phyloP scores from a whole-genome alignment of 2,329 filamentous ascomycete genomes.

The Trichoderma sp. region DNA sequence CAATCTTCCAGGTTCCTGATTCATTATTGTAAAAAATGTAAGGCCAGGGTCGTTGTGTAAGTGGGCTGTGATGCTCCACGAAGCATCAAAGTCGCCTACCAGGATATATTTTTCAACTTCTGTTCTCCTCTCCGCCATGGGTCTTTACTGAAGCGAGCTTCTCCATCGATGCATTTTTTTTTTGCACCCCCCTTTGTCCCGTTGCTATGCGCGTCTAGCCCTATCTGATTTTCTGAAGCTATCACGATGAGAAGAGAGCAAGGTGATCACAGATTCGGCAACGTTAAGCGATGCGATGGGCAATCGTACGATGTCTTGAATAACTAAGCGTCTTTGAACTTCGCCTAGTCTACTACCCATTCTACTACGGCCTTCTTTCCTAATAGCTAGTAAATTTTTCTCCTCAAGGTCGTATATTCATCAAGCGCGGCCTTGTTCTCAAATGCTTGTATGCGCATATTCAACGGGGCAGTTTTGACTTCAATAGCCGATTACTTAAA shows the following conservation, averaged over 20 bases:
- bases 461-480: too few species aligned
- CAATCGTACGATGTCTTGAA: neutral
- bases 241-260: neutral
- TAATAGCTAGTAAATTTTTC: neutral
- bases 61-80: neutral
- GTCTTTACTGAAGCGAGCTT: neutral
- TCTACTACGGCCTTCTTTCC: neutral
- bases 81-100: neutral
- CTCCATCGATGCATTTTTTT: neutral
- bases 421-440: too few species aligned
- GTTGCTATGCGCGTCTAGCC: conserved; percentile 22
- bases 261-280: neutral
- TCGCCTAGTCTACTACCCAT: neutral
- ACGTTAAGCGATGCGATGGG: neutral
- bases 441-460: too few species aligned
- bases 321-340: neutral
- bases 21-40: neutral
- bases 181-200: neutral
- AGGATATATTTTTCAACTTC: neutral
- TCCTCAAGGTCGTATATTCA: too few species aligned
- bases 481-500: too few species aligned
- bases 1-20: neutral
- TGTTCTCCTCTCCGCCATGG: neutral
- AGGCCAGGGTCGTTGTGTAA: neutral
- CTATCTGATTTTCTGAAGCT: neutral